A percentile compares a stretch with the other conserved stretches of the same genome.
Evolutionary conservation across 2,329 filamentous ascomycete genomes (phyloP).

Genomic region (Biscogniauxia mediterranea): DNA sequence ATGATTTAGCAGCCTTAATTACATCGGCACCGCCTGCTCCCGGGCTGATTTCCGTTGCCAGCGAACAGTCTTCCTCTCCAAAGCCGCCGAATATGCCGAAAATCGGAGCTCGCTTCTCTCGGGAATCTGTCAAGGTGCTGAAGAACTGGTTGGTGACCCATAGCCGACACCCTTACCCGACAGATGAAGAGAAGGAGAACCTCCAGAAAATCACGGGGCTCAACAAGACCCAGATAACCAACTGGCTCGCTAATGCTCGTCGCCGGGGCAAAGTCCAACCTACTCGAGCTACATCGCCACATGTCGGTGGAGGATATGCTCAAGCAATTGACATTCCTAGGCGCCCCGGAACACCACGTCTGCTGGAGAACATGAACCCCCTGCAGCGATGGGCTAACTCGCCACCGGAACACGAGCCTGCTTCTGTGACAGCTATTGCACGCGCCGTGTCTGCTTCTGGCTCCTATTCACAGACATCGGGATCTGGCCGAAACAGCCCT

Average conservation of each 20-base stretch:
- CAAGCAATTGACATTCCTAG: slow-evolving; percentile 73
- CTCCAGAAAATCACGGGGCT: slow-evolving; percentile 77
- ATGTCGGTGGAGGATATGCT: slow-evolving; percentile 57
- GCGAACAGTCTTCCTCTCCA: slow-evolving; percentile 30
- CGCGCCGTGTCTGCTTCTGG: slow-evolving; percentile 55
- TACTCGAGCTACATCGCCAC: slow-evolving; percentile 67
- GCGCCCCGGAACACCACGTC: slow-evolving; percentile 51
- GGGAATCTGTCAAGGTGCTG: slow-evolving; percentile 74
- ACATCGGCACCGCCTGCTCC: slow-evolving; percentile 18
- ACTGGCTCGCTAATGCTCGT: slow-evolving; percentile 89
- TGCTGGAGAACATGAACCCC: slow-evolving; percentile 53
- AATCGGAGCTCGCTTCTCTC: slow-evolving; percentile 72
- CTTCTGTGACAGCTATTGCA: slow-evolving; percentile 57
- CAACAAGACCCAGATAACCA: slow-evolving; percentile 79
- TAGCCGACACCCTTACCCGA: slow-evolving; percentile 81
- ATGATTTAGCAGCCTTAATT: slow-evolving; percentile 27
- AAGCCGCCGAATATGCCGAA: slow-evolving; percentile 48
- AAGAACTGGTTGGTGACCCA: slow-evolving; percentile 84
- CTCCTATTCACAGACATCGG: slow-evolving; percentile 41
- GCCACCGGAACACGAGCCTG: slow-evolving; percentile 59
- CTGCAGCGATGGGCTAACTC: slow-evolving; percentile 60
- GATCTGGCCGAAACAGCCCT: slow-evolving; percentile 56
- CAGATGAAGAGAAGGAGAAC: slow-evolving; percentile 79
- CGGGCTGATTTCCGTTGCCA: slow-evolving; percentile 12
- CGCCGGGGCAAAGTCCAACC: slow-evolving; percentile 75